Evolutionary conservation across 2,329 filamentous ascomycete species (phyloP).

Genomic region (Lachnellula subtilissima): DNA sequence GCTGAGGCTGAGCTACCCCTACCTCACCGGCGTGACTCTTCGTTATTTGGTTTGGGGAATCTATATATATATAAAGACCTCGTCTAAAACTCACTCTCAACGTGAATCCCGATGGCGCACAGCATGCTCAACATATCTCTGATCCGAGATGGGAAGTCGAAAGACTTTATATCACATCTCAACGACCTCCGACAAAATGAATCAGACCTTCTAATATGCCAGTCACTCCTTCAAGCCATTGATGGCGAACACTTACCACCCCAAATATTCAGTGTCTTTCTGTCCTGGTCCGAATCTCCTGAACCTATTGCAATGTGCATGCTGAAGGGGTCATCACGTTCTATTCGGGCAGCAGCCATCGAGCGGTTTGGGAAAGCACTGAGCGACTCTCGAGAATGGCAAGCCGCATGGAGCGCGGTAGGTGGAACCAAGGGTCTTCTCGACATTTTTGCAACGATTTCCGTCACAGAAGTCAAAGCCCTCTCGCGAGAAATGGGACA

Average conservation of each 20-base stretch:
- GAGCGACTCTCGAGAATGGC: conserved; percentile 8
- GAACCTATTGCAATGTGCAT: conserved; percentile 4
- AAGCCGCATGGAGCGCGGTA: conserved; percentile 5
- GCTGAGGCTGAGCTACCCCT: no score
- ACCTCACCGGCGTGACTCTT: no score
- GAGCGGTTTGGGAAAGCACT: conserved; percentile 10
- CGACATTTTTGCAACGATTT: conserved; percentile 6
- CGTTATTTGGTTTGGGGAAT: no score
- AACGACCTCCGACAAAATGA: conserved; percentile 4
- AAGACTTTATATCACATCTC: conserved; percentile 9
- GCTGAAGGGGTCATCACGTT: conserved; percentile 1
- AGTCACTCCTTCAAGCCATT: conserved; percentile 4
- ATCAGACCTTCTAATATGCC: not conserved
- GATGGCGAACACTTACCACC: conserved; percentile 5
- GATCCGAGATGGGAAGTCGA: conserved; percentile 3
- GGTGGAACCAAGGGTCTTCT: conserved; percentile 9
- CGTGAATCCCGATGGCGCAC: not conserved
- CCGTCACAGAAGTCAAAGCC: conserved; percentile 7
- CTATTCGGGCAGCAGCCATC: conserved; percentile 8
- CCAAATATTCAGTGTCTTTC: conserved; percentile 2
- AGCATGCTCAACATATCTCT: conserved; percentile 4
- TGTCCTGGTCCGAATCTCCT: conserved; percentile 3
- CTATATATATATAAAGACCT: no score
- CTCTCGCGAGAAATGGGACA: conserved; percentile 3
- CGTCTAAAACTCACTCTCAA: not conserved